These are phyloP conservation scores for Huntiella moniliformis DNA, from an alignment of 2,329 filamentous ascomycete genomes.

Conservation along the genomic window DNA sequence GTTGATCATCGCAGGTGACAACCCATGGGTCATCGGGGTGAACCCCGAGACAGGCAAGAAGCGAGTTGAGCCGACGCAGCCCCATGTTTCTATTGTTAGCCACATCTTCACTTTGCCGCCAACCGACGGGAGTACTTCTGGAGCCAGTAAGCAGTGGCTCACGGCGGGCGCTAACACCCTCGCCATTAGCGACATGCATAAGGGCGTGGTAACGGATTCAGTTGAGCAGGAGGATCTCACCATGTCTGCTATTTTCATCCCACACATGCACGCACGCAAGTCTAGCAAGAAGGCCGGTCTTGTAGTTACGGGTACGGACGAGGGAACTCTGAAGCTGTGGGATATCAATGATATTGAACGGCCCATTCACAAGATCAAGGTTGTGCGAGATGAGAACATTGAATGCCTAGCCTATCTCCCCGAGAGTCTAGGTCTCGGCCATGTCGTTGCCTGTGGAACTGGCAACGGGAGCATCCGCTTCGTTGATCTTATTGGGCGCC, in stretches of 20 bases:
- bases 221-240: constrained; percentile 93
- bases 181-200: constrained; percentile 71
- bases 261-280: constrained; percentile 51
- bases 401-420: constrained; percentile 21
- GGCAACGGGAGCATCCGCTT: constrained; percentile 66
- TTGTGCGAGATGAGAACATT: constrained; percentile 45
- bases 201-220: constrained; percentile 70
- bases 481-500: constrained; percentile 39
- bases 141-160: constrained; percentile 86
- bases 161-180: constrained; percentile 83
- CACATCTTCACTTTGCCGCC: constrained; percentile 70
- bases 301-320: constrained; percentile 55
- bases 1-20: constrained; percentile 78
- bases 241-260: constrained; percentile 61
- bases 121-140: constrained; percentile 62
- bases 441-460: constrained; percentile 63
- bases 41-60: constrained; percentile 42
- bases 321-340: constrained; percentile 79
- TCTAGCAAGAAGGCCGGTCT: constrained; percentile 48
- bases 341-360: constrained; percentile 78
- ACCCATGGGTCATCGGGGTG: constrained; percentile 70
- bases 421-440: constrained; percentile 30
- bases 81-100: constrained; percentile 85
- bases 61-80: constrained; percentile 33
- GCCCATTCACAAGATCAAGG: constrained; percentile 11